Percentiles rank a stretch among this genome's conserved stretches.
Evolutionary conservation across 306 rosid species (phyloP).

Genomic region (Morella rubra): DNA sequence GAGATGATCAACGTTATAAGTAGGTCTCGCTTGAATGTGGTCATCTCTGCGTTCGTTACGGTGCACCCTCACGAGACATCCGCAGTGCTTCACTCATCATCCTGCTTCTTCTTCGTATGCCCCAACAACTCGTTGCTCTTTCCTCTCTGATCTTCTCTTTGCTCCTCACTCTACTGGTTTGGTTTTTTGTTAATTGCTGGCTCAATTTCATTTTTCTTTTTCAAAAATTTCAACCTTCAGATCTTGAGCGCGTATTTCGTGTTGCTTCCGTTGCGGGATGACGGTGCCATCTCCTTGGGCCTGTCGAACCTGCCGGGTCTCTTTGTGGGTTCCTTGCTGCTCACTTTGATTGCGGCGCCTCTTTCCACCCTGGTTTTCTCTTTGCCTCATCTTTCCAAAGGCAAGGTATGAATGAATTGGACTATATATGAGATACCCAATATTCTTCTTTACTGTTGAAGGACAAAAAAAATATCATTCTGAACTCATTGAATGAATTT

Average conservation of each 20-base stretch:
- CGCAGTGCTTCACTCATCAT: conserved; percentile 70
- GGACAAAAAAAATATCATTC: too few species aligned
- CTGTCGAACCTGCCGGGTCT: conserved; percentile 76
- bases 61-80: conserved; percentile 93
- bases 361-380: conserved; percentile 84
- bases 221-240: conserved; percentile 32
- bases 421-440: background rate
- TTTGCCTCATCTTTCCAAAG: conserved; percentile 64
- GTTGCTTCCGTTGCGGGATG: conserved; percentile 95
- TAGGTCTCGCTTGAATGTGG: conserved; percentile 51
- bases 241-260: conserved; percentile 94
- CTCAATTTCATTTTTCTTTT: background rate
- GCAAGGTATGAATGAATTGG: conserved; percentile 47
- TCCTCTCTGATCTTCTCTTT: conserved; percentile 6
- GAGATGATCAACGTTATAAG: conserved; percentile 35
- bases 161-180: background rate
- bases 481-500: background rate
- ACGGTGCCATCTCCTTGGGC: conserved; percentile 90
- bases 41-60: conserved; percentile 62
- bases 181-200: background rate
- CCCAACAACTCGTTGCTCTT: background rate
- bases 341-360: conserved; percentile 85
- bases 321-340: conserved; percentile 75
- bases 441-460: too few species aligned
- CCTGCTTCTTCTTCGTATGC: conserved; percentile 90